Base-by-base conservation (phyloP, 2,329 filamentous ascomycete genomes). In the Acrodontium crateriforme region DNA sequence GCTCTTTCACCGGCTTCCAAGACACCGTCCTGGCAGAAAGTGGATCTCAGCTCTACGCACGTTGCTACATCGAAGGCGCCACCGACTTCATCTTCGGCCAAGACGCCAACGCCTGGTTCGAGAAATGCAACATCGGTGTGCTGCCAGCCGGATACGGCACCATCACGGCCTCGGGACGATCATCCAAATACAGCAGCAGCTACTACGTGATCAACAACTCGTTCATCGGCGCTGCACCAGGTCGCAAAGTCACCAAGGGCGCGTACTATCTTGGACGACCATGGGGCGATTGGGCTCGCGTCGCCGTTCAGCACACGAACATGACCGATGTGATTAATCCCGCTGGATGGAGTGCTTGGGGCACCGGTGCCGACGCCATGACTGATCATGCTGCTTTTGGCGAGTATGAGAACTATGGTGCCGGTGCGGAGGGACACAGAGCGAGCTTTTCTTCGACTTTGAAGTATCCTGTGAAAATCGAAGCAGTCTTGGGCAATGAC, bases 21-120 rank as follows among this genome's bases (percentile, higher is more conserved):
- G 70, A 74, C 43, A 71, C 69, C 1, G 40, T 68, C 25, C 52
- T 65, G 3, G 44, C 52, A 25, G 47, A 69, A 39, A 56, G 52
- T 29, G 71, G 70, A 35, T 54, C 60, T 35, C 62, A 73, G 40
- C 44, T 72, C 18, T 74, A 70, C 42, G 65, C 62, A 15, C 63
- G 63, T 34, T 62, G 60, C 37, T 62, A 66, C 33, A 71, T 74
- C 35, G 59, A 66, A 25, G 69, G 69, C 16, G 64, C 67, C 3
- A 65, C 67, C 23, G 71, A 74, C 40, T 71, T 71, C 43, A 67
- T 71, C 38, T 75, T 74, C 44, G 63, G 71, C 28, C 58, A 69
- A 48, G 40, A 58, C 29, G 59, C 63, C 18, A 46, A 52, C 28
- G 55, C 60, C 25, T 74, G 64, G 68, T 66, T 63, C 44, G 60